Conservation (phyloP, 768 basidiomycete species). For the Psilocybe sp. region DNA sequence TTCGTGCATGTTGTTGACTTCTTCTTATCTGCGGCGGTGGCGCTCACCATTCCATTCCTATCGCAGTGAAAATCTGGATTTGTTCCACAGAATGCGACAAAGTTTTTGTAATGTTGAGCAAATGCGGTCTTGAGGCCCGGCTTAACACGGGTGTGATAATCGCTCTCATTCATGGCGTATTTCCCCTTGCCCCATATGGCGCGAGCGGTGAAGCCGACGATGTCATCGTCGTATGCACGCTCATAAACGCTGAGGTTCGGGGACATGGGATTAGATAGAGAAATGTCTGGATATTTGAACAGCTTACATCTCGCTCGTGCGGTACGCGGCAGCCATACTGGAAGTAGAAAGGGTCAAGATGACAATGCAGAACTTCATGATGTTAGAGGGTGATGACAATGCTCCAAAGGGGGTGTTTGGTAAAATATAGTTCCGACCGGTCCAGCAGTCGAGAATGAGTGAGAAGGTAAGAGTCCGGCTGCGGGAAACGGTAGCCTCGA, state of each 20-base stretch:
- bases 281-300: not conserved
- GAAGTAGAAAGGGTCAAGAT: not conserved
- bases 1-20: constrained; percentile 1
- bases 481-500: not conserved
- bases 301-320: not conserved
- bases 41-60: not conserved
- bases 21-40: not conserved
- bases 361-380: not conserved
- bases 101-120: not conserved
- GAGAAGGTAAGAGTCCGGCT: not conserved
- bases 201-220: not conserved
- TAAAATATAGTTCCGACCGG: not conserved
- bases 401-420: not conserved
- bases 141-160: constrained; percentile 5
- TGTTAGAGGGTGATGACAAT: too few relatives aligned
- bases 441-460: not conserved
- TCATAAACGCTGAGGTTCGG: not conserved
- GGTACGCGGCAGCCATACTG: not conserved
- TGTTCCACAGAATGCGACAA: not conserved
- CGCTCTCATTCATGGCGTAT: constrained; percentile 3
- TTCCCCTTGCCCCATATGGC: not conserved
- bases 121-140: not conserved
- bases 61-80: constrained; percentile 7
- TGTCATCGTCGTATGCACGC: not conserved
- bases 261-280: not conserved